A percentile compares a stretch with the other conserved stretches of the same genome.
Evolutionary conservation across 305 asterid species (phyloP).

Genomic region (Lippia alba): DNA sequence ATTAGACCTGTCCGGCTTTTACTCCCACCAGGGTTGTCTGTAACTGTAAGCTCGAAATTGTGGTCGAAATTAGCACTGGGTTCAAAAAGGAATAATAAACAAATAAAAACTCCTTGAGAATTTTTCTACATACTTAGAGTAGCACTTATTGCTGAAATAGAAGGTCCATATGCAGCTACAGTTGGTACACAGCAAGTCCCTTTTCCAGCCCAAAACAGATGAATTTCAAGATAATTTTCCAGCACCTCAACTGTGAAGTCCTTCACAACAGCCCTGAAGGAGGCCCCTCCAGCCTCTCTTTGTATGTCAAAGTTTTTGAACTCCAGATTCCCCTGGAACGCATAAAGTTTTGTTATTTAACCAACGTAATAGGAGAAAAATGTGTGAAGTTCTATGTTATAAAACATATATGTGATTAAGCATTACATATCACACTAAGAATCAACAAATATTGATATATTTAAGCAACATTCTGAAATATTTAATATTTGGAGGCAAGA

Average conservation of each 20-base stretch:
- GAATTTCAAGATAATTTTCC: slow-evolving; percentile 69
- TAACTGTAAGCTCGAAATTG: slow-evolving; percentile 59
- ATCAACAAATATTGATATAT: too few species aligned
- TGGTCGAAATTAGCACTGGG: neutral
- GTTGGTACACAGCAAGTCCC: slow-evolving; percentile 77
- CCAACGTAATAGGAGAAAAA: too few species aligned
- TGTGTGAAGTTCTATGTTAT: too few species aligned
- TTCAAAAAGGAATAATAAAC: neutral
- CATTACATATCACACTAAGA: too few species aligned
- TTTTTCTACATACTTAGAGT: slow-evolving; percentile 50
- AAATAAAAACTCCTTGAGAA: neutral
- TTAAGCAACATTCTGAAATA: too few species aligned
- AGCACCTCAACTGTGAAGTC: slow-evolving; percentile 49
- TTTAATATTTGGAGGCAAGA: too few species aligned
- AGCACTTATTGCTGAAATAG: slow-evolving; percentile 71
- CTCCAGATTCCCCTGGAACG: slow-evolving; percentile 53
- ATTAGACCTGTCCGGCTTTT: slow-evolving; percentile 61
- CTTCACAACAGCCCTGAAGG: slow-evolving; percentile 51
- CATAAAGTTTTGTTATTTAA: neutral
- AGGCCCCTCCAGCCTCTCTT: slow-evolving; percentile 52
- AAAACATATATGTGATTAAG: too few species aligned
- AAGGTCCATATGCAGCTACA: slow-evolving; percentile 67
- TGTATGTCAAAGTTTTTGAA: slow-evolving; percentile 62
- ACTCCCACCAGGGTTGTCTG: slow-evolving; percentile 47
- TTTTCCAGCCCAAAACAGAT: slow-evolving; percentile 84